Evolutionary conservation across 257 asterid species (phyloP), one percentile per base, ranked within the genome.

Genomic region (Fraxinus pennsylvanica): DNA sequence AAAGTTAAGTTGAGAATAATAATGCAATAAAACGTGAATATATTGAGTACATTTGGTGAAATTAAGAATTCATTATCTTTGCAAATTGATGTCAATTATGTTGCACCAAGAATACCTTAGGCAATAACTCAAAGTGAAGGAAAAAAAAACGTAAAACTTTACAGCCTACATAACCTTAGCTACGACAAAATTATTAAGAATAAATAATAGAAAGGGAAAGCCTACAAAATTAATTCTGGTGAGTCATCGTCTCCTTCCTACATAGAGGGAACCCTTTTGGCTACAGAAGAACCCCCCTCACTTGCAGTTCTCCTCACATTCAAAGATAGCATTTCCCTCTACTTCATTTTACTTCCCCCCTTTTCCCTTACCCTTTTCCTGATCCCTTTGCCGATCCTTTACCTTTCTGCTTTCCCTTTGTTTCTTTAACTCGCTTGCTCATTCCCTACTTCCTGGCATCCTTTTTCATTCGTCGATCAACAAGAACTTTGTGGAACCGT

Each of bases 381-480:
- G 78, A 50, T 36, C 71, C 75, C 80, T 72, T 81, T 54, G 36
- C 76, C 7, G 87, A 38, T 19, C 89, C 89, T 81, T 89, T 93
- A 29, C 94, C 94, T 85, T 85, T 93, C 68, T 35, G 87, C 79
- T 82, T 91, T 52, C 96, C 94, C 80, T 86, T 88, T 79, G 86
- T 86, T 19, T 90, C 96, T 80, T 88, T 88, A 17, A 85, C 86
- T 68, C 83, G 77, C 74, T 88, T 88, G 76, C 82, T 81, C 88
- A 76, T 85, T 47, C 92, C 92, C 54, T 74, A 84, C 76, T 87
- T 82, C 79, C 99, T 88, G 0, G 87, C 79, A 72, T 96, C 99
- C 84, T 86, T 89, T 74, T 96, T 96, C 99, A 96, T 96, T 43
- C 99, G 80, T 35, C 84, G 81, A 87, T 96, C 99, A 3, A 96